Evolutionary conservation across 2,329 filamentous ascomycete species (phyloP).

Genomic region (Neofusicoccum ribis): DNA sequence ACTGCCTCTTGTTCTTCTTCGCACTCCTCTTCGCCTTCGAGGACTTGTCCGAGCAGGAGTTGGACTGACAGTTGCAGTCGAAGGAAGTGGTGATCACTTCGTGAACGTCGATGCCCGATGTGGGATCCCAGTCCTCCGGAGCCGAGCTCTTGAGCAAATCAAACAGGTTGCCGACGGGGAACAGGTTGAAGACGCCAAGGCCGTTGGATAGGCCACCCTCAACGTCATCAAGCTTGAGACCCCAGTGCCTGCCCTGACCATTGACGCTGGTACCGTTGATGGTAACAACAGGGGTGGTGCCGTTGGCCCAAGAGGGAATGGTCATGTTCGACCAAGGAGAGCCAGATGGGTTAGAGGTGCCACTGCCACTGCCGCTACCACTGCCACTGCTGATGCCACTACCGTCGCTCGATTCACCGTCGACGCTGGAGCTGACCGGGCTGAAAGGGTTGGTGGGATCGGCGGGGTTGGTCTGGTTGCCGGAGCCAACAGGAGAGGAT

Average conservation of each 20-base stretch:
- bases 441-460: neutral
- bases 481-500: neutral
- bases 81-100: neutral
- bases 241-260: constrained; percentile 12
- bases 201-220: neutral
- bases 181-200: constrained; percentile 5
- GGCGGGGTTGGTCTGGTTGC: neutral
- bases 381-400: neutral
- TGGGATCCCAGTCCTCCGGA: neutral
- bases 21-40: neutral
- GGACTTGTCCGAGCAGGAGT: neutral
- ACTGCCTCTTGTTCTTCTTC: constrained; percentile 15
- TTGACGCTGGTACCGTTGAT: neutral
- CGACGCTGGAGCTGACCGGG: neutral
- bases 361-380: neutral
- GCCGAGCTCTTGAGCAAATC: constrained; percentile 6
- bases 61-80: neutral
- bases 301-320: neutral
- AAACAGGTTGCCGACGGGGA: neutral
- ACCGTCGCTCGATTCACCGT: neutral
- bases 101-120: constrained; percentile 1
- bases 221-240: neutral
- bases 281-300: neutral
- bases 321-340: neutral
- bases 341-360: neutral